Conservation (phyloP, 306 rosid species). For the Echinosophora koreensis region DNA sequence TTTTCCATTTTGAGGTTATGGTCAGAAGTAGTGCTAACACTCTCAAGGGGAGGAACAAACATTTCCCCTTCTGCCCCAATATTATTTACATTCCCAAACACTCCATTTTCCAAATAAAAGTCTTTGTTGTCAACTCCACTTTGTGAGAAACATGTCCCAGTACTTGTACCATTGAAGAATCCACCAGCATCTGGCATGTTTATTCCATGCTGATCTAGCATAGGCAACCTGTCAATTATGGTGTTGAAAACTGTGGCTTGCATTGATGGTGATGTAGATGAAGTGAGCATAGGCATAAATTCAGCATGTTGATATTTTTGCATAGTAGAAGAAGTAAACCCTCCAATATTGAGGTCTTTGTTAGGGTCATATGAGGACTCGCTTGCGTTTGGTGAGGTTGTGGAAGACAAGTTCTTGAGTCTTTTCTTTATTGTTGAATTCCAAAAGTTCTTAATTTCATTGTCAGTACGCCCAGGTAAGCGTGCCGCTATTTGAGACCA, state of each 20-base stretch:
- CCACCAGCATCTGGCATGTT: slow-evolving; percentile 47
- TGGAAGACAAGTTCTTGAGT: slow-evolving; percentile 62
- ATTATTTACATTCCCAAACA: slow-evolving; percentile 53
- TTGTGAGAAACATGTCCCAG: slow-evolving; percentile 52
- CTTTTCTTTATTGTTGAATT: slow-evolving; percentile 85
- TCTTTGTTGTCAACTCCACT: slow-evolving; percentile 34
- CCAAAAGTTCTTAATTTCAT: slow-evolving; percentile 88
- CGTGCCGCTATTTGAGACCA: slow-evolving; percentile 93
- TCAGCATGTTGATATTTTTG: slow-evolving; percentile 49
- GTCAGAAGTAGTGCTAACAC: slow-evolving; percentile 52
- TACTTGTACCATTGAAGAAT: slow-evolving; percentile 45
- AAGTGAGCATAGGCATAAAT: slow-evolving; percentile 56
- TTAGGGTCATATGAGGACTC: slow-evolving; percentile 62
- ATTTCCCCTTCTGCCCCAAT: slow-evolving; percentile 55
- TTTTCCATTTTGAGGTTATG: slow-evolving; percentile 57
- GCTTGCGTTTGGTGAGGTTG: slow-evolving; percentile 65
- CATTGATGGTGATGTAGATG: slow-evolving; percentile 53
- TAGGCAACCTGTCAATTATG: slow-evolving; percentile 57
- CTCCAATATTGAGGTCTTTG: slow-evolving; percentile 50
- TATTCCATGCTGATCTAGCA: slow-evolving; percentile 46
- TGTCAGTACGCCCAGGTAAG: slow-evolving; percentile 83
- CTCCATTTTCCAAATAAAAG: slow-evolving; percentile 53
- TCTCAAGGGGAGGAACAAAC: slow-evolving; percentile 76
- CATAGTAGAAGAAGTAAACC: slow-evolving; percentile 31
- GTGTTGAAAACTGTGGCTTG: slow-evolving; percentile 57